A percentile compares a stretch with the other conserved stretches of the same genome.
Evolutionary conservation across 1,139 yeast species (phyloP).

Genomic region (Geotrichum klebahnii): DNA sequence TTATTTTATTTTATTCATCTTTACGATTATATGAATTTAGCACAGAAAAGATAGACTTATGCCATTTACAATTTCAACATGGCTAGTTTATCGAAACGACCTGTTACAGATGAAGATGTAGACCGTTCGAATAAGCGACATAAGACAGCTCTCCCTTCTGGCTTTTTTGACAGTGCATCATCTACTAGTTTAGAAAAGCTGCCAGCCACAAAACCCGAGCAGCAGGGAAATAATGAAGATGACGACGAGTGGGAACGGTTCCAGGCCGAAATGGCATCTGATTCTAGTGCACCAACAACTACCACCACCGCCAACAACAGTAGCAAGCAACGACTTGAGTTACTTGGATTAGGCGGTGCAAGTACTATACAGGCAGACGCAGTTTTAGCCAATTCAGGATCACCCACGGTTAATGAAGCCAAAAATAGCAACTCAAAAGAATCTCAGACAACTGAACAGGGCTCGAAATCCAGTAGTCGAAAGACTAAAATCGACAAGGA

Average conservation of each 20-base stretch:
- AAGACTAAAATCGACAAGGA: slow-evolving; percentile 62
- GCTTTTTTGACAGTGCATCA: slow-evolving; percentile 1
- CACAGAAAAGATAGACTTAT: slow-evolving; percentile 3
- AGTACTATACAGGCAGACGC: slow-evolving; percentile 15
- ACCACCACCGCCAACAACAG: not conserved
- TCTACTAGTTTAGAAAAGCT: not conserved
- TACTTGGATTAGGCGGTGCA: slow-evolving; percentile 7
- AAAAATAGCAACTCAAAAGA: not conserved
- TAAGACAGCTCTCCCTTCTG: slow-evolving; percentile 2
- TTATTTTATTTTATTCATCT: not conserved
- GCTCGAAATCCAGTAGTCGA: not conserved
- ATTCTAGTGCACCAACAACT: not conserved
- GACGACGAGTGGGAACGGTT: slow-evolving; percentile 21
- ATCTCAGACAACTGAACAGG: not conserved
- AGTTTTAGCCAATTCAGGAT: slow-evolving; percentile 7
- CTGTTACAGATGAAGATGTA: slow-evolving; percentile 80
- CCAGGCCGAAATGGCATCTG: slow-evolving; percentile 16
- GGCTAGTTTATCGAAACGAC: slow-evolving; percentile 43
- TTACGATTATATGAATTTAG: too few species aligned
- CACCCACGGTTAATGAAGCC: not conserved
- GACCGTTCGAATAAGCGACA: slow-evolving; percentile 53
- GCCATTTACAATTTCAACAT: not conserved
- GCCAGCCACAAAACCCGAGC: not conserved
- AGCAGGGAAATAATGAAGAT: not conserved
- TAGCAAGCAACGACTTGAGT: slow-evolving; percentile 1